Evolutionary conservation across 2,329 filamentous ascomycete genomes (phyloP), one percentile per base, ranked within the genome.

Genomic region (Colletotrichum sp.): DNA sequence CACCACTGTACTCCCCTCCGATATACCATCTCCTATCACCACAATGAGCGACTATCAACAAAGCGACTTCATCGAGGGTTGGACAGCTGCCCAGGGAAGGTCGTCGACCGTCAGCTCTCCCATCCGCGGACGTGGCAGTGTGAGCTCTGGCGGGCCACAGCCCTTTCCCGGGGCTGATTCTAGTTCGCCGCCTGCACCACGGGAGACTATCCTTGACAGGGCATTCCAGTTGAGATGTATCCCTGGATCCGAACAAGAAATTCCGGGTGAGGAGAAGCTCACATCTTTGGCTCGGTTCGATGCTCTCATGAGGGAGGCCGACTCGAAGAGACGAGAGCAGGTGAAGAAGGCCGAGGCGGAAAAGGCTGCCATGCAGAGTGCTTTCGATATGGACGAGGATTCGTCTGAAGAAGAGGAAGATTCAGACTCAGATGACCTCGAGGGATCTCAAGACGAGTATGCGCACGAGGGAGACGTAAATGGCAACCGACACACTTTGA

Each of bases 181-280:
- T 2, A 87, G 86, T 78, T 89, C 90, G 0, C 90, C 90, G 1
- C 88, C 89, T 3, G 84, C 83, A 1, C 90, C 89, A 3, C 87
- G 92, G 18, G 92, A 94, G 82, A 93, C 92, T 0, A 93, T 94
- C 67, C 82, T 93, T n/a, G 92, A 94, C 80, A 85, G 92, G 52
- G 92, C 92, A 0, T 93, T 94, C 79, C 91, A 92, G 78, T 83
- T 93, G 83, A 87, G 90, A 10, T 91, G 86, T 73, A 92, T 93
- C 39, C 92, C 92, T 18, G 92, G 92, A 8, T 90, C 90, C 4
- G 91, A 92, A 13, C 83, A 84, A 9, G 86, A 89, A 66, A 78
- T 87, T 3, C 87, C 89, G 1, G 91, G 91, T 6, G 91, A 92
- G 76, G 91, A 93, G 78, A 92, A 93, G 74, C 84, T 93, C 18